These are phyloP conservation scores for Rhizopogon sp. DNA, from an alignment of 768 basidiomycete genomes.

Conservation along the genomic window DNA sequence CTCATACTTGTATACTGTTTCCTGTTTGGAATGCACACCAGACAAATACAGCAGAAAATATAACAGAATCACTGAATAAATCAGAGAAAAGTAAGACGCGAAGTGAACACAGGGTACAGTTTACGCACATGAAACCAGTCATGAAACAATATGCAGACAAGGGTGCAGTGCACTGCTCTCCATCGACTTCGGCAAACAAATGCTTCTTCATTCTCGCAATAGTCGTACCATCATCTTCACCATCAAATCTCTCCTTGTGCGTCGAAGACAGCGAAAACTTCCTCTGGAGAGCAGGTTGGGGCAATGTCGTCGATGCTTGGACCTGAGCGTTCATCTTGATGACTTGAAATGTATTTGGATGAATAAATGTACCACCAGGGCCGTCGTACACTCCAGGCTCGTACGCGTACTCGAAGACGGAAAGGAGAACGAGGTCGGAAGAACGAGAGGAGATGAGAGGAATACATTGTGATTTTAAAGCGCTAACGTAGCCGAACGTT, in stretches of 20 bases:
- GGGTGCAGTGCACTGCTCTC: constrained; percentile 38
- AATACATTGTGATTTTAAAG: constrained; percentile 8
- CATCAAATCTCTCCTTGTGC: constrained; percentile 3
- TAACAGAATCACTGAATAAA: constrained; percentile 53
- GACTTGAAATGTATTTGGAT: background rate
- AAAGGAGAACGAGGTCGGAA: constrained; percentile 5
- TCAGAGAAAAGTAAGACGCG: background rate
- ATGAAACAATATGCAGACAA: constrained; percentile 70
- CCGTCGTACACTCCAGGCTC: background rate
- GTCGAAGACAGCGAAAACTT: background rate
- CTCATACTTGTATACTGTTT: constrained; percentile 59
- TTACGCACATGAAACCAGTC: constrained; percentile 70
- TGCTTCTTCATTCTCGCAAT: constrained; percentile 9
- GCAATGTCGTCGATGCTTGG: background rate
- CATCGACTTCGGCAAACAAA: constrained; percentile 21
- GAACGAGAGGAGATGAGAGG: constrained; percentile 14
- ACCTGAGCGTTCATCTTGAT: background rate
- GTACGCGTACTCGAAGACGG: constrained; percentile 8
- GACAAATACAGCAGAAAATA: constrained; percentile 75
- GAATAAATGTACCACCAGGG: background rate
- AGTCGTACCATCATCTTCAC: constrained; percentile 6
- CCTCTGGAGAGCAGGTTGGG: constrained; percentile 2
- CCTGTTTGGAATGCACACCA: constrained; percentile 89
- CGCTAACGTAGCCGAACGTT: constrained; percentile 4
- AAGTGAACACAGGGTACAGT: background rate